Evolutionary conservation across 2,329 filamentous ascomycete genomes (phyloP).

Genomic region (Beauveria medogensis): DNA sequence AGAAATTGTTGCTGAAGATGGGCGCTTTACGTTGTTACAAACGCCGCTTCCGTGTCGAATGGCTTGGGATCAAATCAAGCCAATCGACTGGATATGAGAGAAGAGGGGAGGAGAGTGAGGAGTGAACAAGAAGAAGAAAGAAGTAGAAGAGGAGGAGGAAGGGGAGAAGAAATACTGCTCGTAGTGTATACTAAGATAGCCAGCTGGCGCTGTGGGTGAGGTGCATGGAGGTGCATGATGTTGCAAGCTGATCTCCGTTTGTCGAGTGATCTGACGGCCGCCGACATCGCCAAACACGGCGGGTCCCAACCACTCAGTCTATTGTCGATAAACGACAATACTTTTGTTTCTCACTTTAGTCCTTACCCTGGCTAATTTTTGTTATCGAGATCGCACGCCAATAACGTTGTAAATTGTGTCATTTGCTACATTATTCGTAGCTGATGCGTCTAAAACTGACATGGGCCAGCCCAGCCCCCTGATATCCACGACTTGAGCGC

Average conservation of each 20-base stretch:
- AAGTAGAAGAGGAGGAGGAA: too few species aligned
- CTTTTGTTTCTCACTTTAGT: neutral
- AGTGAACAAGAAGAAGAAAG: neutral
- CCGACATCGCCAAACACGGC: conserved; percentile 6
- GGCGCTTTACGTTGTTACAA: neutral
- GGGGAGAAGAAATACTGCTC: too few species aligned
- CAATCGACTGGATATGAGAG: neutral
- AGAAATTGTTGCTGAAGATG: neutral
- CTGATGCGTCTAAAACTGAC: neutral
- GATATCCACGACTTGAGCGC: neutral
- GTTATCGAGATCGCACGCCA: neutral
- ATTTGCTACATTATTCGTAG: conserved; percentile 8
- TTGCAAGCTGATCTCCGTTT: conserved; percentile 2
- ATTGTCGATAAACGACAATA: neutral
- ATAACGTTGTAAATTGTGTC: neutral
- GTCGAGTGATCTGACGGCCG: neutral
- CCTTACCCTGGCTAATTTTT: rapidly evolving
- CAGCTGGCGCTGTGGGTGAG: neutral
- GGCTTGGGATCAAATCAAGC: conserved; percentile 7
- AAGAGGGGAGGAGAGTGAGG: neutral
- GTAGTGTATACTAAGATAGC: neutral
- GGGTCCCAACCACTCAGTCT: neutral
- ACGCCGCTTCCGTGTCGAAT: neutral
- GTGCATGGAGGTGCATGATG: neutral
- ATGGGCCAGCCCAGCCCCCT: neutral